Evolutionary conservation across 106 monocot genomes (phyloP), one percentile per base, ranked within the genome.

Genomic region (Allium fistulosum): DNA sequence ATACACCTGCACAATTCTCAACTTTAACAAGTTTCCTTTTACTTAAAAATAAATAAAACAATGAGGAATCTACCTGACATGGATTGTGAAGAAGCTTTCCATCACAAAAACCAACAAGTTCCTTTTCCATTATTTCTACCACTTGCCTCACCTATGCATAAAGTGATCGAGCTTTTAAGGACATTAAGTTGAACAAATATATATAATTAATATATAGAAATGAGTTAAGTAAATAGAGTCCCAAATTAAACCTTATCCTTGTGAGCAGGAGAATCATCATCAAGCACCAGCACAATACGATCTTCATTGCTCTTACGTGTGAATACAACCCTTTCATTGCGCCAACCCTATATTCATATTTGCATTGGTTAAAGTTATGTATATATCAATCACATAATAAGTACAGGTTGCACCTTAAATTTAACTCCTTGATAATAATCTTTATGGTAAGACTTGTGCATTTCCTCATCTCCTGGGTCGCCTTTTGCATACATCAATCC

Each of bases 401-500:
- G 6, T 46, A 61, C 1, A 73, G 48, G 4, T 49, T 46, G 37
- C 15, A 92, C 95, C 91, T 88, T 91, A 67, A 95, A 88, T 47
- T 69, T 78, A 57, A 91, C 76, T 14, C 95, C 95, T 47, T 77
- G 80, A n/a, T 69, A 51, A 48, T 86, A 88, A 37, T 81, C 79
- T 68, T 77, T 83, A 70, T 95, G 95, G 62, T 80, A 91, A 11
- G 49, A 27, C 50, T 81, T 83, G 69, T 95, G 95, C 61, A 81
- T 48, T 61, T 91, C 81, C 76, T 95, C 95, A 57, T 95, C 95
- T 11, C 48, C 81, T 27, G 85, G 81, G 9, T 91, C 85, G 12
- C 94, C 94, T 10, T 77, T 74, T 4, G 94, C 67, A 73, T 94
- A 94, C 80, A 74, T 80, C 60, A 90, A 62, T 10, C 90, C 86